These are phyloP conservation scores for Escovopsis sp. DNA, from an alignment of 2,329 filamentous ascomycete genomes.

Conservation along the genomic window DNA sequence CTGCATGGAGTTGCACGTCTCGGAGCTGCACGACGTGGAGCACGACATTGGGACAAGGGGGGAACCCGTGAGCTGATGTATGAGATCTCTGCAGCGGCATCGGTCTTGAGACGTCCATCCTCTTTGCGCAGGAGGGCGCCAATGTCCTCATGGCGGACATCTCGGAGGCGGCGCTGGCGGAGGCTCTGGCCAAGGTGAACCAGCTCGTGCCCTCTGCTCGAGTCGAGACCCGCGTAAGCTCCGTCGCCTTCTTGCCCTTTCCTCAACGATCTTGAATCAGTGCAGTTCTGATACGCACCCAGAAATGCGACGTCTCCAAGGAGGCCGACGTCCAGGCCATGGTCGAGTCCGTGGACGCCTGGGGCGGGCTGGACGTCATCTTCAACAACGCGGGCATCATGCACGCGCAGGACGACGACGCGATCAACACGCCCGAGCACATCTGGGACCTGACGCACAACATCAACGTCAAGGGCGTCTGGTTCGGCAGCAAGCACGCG, in stretches of 20 bases:
- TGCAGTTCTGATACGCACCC: neutral
- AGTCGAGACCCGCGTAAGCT: conserved; percentile 41
- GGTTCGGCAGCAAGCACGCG: conserved; percentile 88
- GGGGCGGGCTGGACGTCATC: conserved; percentile 80
- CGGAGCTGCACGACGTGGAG: no score
- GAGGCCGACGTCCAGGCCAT: conserved; percentile 63
- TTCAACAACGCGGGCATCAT: conserved; percentile 99
- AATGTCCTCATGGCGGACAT: conserved; percentile 77
- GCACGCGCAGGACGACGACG: conserved; percentile 69
- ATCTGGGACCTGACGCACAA: conserved; percentile 90
- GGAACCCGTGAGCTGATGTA: conserved; percentile 5
- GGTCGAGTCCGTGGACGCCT: conserved; percentile 60
- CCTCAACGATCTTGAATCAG: neutral
- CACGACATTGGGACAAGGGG: no score
- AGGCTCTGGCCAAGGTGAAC: conserved; percentile 59
- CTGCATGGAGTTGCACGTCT: conserved; percentile 5
- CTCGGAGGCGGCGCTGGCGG: conserved; percentile 61
- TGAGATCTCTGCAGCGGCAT: conserved; percentile 65
- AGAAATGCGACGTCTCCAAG: conserved; percentile 63
- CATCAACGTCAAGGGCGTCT: conserved; percentile 98
- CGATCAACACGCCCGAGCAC: conserved; percentile 68
- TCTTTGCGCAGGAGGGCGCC: conserved; percentile 80
- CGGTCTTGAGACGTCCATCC: conserved; percentile 78
- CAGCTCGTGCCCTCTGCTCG: conserved; percentile 50
- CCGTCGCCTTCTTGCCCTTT: neutral